Evolutionary conservation across 108 stramenopile species (phyloP).

Genomic region (Skeletonema menzelii): DNA sequence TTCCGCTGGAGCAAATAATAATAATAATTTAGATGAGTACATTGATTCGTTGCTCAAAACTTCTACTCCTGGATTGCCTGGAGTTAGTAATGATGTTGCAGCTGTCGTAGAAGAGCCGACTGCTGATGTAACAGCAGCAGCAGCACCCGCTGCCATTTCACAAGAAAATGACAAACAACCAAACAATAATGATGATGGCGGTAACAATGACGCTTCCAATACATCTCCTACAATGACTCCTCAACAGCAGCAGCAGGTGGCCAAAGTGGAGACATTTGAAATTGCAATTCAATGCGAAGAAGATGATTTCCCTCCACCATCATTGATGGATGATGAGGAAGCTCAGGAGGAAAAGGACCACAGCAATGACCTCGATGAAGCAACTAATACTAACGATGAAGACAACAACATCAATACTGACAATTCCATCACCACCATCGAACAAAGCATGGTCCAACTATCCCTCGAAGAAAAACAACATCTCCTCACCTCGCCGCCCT

Average conservation of each 20-base stretch:
- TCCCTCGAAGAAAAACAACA: constrained; percentile 61
- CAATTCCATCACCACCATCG: constrained; percentile 1
- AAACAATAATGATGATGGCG: neutral
- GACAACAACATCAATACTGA: constrained; percentile 2
- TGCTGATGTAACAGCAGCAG: neutral
- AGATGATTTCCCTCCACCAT: constrained; percentile 71
- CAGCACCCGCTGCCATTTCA: neutral
- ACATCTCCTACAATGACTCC: neutral
- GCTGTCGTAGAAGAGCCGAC: constrained; percentile 8
- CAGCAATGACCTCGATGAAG: constrained; percentile 9
- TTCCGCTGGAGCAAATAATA: constrained; percentile 17
- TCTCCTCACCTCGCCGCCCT: constrained; percentile 60
- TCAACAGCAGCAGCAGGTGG: constrained; percentile 14
- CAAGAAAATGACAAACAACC: neutral
- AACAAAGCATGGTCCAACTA: neutral
- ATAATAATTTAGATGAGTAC: constrained; percentile 73
- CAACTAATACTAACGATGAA: constrained; percentile 6
- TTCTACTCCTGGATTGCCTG: constrained; percentile 31
- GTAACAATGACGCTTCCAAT: neutral
- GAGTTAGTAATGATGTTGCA: neutral
- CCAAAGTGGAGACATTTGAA: constrained; percentile 68
- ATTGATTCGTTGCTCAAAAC: constrained; percentile 74
- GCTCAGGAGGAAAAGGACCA: constrained; percentile 1
- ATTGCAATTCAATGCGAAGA: constrained; percentile 79
- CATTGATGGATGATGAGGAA: constrained; percentile 55